Base-by-base conservation (phyloP, 2,329 filamentous ascomycete species). In the Ophiostoma triangulosporum region DNA sequence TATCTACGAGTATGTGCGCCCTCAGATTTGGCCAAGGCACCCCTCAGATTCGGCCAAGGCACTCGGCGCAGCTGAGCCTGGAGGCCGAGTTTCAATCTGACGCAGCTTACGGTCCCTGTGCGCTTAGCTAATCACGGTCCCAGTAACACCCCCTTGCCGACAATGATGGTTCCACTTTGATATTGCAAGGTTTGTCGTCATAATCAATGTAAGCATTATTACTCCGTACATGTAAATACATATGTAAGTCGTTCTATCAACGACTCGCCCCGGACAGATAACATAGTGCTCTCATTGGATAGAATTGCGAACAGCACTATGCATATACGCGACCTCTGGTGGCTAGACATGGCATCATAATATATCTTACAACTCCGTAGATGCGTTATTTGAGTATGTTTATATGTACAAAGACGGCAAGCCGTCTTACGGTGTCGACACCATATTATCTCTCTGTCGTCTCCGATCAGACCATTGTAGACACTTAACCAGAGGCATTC, bases 401-500 rank as follows among this genome's bases (percentile, higher is more conserved):
- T 24, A 7, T 43, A 43, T 43, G 24, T 43, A 43, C 38, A 43
- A 43, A 12, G 17, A 43, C 12, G n/a, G n/a, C 11, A 4, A 11
- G 11, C 38, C 38, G 38, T 24, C 38, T 24, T 4, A 24, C 20
- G 38, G 11, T 17, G n/a, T 24, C 17, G 36, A 29, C 40, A 45
- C 14, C 33, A 35, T 35, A 31, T 22, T 26, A 4, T 15, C 26
- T 45, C 40, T 6, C 27, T 24, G 12, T 12, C 35, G n/a, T 20
- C n/a, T 5, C 38, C 38, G 38, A 20, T 20, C 36, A 24, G 36
- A n/a, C 8, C 36, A 40, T 7, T 17, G 20, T 11, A 40, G 17
- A 22, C 40, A 24, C 24, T 27, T 46, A 57, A 11, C 52, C 52
- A 24, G 49, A 50, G 9, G 32, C 54, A 60, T 70, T 78, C 73